These are phyloP conservation scores for Camellia oleifera DNA, from an alignment of 179 eudicot species.

Conservation along the genomic window DNA sequence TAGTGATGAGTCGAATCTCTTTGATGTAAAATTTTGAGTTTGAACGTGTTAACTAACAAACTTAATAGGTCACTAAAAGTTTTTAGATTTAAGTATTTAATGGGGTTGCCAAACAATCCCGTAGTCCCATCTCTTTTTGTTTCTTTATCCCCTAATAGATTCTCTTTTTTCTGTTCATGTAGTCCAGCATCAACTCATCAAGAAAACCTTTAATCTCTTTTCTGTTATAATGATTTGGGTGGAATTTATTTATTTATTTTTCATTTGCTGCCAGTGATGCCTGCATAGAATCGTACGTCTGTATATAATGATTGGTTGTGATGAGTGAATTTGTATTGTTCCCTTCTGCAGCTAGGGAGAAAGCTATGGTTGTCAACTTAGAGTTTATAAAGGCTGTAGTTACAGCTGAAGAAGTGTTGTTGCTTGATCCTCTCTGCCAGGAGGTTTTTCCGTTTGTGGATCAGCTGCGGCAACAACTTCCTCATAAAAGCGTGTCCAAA, in stretches of 20 bases:
- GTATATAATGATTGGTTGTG: background rate
- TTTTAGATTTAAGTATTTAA: background rate
- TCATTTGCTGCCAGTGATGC: background rate
- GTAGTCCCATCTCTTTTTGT: background rate
- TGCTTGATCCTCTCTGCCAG: slow-evolving; percentile 95
- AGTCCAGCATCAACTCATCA: background rate
- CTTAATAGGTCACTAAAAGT: background rate
- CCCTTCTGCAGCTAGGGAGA: slow-evolving; percentile 73
- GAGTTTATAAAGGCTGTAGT: slow-evolving; percentile 95
- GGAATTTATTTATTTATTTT: background rate
- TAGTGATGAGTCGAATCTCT: too few relatives aligned
- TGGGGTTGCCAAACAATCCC: background rate
- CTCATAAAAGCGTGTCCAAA: slow-evolving; percentile 33
- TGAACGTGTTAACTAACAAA: background rate
- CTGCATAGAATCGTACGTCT: background rate
- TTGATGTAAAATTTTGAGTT: too few relatives aligned
- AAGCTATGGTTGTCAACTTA: slow-evolving; percentile 92
- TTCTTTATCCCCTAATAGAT: background rate
- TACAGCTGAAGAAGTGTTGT: slow-evolving; percentile 92
- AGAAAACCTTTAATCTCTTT: background rate
- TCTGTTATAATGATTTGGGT: background rate
- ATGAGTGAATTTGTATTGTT: background rate
- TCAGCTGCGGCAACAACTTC: slow-evolving; percentile 80
- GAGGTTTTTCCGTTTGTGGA: slow-evolving; percentile 98
- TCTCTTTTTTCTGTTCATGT: background rate